A percentile compares a stretch with the other conserved stretches of the same genome.
Conservation (phyloP, 73 alveolate species). For the Tetrahymena malaccensis region DNA sequence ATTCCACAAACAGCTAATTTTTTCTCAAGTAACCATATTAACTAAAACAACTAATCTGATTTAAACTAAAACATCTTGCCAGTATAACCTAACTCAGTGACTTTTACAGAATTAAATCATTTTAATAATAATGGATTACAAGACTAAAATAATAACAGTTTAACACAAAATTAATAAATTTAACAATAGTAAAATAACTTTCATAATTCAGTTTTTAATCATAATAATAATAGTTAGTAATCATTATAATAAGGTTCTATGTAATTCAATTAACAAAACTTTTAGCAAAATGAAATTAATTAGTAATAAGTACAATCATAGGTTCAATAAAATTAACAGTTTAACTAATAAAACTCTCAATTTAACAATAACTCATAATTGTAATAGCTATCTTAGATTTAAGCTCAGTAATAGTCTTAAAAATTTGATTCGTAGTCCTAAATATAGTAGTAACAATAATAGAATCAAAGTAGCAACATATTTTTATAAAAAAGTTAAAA, state of each 20-base stretch:
- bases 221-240: not conserved
- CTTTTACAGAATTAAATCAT: not conserved
- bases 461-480: not conserved
- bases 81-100: not conserved
- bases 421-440: too few relatives aligned
- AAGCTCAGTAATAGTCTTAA: not conserved
- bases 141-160: not conserved
- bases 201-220: not conserved
- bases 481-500: not conserved
- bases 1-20: not conserved
- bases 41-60: not conserved
- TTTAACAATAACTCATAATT: too few relatives aligned
- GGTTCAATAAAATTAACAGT: not conserved
- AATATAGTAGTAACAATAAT: not conserved
- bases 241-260: not conserved
- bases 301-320: too few relatives aligned
- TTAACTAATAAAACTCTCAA: not conserved
- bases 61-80: not conserved
- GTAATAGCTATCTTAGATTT: not conserved
- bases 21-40: not conserved
- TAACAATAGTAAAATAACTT: not conserved
- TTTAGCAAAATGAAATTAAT: too few relatives aligned
- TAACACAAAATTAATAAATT: too few relatives aligned
- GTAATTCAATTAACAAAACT: not conserved
- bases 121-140: not conserved